These are phyloP conservation scores for Calonectria pauciramosa DNA, from an alignment of 2,329 filamentous ascomycete genomes.

Conservation along the genomic window DNA sequence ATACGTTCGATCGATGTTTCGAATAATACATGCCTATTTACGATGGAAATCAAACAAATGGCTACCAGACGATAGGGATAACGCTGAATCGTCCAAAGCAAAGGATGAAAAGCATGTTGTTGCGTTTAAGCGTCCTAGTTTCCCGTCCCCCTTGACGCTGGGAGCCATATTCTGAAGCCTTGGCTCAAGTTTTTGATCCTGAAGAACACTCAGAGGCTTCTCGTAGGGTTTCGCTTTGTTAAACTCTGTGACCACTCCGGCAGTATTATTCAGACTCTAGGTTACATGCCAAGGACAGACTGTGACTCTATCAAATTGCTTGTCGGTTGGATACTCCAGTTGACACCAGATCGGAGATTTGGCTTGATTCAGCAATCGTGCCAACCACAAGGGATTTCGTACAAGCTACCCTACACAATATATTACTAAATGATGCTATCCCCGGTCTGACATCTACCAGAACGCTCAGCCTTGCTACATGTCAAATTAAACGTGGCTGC, in stretches of 20 bases:
- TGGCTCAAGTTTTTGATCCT: not conserved
- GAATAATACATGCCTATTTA: not conserved
- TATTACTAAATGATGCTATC: not conserved
- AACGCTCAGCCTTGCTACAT: not conserved
- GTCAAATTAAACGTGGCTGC: slow-evolving; percentile 5
- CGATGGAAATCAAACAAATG: not conserved
- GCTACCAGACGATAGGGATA: not conserved
- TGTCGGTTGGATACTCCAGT: not conserved
- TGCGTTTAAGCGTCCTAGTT: not conserved
- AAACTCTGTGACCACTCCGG: not conserved
- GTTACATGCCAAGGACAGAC: not conserved
- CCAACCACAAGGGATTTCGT: not conserved
- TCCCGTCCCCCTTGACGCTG: not conserved
- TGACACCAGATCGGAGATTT: not conserved
- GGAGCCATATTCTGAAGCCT: not conserved
- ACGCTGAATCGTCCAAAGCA: not conserved
- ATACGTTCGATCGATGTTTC: not conserved
- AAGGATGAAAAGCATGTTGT: not conserved
- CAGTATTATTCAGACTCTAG: not conserved
- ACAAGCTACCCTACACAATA: not conserved
- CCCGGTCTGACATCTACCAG: not conserved
- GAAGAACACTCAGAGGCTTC: not conserved
- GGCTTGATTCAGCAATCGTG: not conserved
- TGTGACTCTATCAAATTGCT: not conserved
- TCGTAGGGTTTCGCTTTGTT: not conserved